Base-by-base conservation (phyloP, 2,329 filamentous ascomycete species). In the Hirsutella minnesotensis region DNA sequence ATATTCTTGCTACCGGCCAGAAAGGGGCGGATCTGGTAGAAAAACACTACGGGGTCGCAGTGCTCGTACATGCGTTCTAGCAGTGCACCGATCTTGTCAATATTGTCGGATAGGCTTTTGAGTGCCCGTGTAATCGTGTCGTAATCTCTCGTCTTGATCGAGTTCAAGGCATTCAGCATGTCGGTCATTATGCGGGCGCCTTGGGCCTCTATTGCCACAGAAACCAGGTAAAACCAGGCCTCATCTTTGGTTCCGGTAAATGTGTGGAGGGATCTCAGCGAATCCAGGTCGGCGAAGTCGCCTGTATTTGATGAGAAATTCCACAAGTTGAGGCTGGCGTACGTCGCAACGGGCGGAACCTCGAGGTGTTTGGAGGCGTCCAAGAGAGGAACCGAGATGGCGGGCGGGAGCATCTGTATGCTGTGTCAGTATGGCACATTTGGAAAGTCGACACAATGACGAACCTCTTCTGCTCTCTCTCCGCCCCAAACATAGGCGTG, bases 1-100 rank as follows among this genome's bases (percentile, higher is more conserved):
- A 95, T 95, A 60, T 94, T 94, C 64, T 88, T 94, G 60, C 86
- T 89, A 3, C 90, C 90, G 0, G 90, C 88, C 2, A 96, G 70
- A 58, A 86, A 94, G 0, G 90, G 90, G 2, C 90, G 75, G 51
- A 96, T 92, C 36, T 79, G 75, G 62, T 94, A 79, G 62, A 94
- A 95, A 63, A 96, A 96, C 4, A 87, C 77, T 55, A 84, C 77
- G 0, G 89, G 88, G 47, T 90, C 81, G 58, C 89, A 95, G 48
- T 77, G 78, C 54, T 95, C 89, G 56, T 94, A 83, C 88, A 96
- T 95, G 38, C 86, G 75, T 46, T 83, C 74, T 1, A 95, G 67
- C 0, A 95, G 59, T 0, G 59, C 60, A 9, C 76, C 79, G 1
- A 94, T 72, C 42, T 81, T 75, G 39, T 81, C 73, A 22, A 95